Percentiles rank a stretch among this genome's conserved stretches.
These are phyloP conservation scores for Lecanicillium sp. DNA, from an alignment of 2,329 filamentous ascomycete species.

Conservation along the genomic window DNA sequence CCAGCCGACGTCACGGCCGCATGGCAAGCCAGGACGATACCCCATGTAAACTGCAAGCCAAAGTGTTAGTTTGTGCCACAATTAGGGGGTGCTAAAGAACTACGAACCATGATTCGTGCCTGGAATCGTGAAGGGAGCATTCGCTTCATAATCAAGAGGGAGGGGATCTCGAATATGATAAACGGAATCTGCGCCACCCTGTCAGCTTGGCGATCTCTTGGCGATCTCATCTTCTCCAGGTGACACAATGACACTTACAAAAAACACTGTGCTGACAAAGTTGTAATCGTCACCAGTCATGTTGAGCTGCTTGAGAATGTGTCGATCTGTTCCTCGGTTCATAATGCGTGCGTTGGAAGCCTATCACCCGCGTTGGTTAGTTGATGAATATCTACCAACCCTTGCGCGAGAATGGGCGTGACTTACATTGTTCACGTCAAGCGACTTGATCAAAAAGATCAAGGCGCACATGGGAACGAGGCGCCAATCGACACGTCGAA, in stretches of 20 bases:
- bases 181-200: conserved; percentile 23
- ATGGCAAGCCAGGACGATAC: conserved; percentile 24
- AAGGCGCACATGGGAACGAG: conserved; percentile 23
- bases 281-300: conserved; percentile 32
- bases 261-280: conserved; percentile 29
- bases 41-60: conserved; percentile 19
- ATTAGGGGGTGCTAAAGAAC: neutral
- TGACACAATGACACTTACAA: conserved; percentile 18
- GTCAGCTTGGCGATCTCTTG: neutral
- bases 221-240: neutral
- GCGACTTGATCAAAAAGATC: conserved; percentile 31
- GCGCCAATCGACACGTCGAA: conserved; percentile 17
- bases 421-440: conserved; percentile 27
- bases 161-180: conserved; percentile 29
- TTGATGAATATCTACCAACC: no score
- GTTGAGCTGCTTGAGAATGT: conserved; percentile 31
- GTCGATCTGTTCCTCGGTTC: conserved; percentile 29
- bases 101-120: conserved; percentile 29
- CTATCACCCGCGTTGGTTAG: neutral
- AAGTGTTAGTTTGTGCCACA: neutral
- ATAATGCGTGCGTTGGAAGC: conserved; percentile 34
- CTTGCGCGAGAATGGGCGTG: no score
- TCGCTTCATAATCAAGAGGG: conserved; percentile 29
- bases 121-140: conserved; percentile 31
- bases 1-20: conserved; percentile 26